phyloP scores from a whole-genome alignment of 495 filamentous ascomycete genomes.

The Neurospora sp. region DNA sequence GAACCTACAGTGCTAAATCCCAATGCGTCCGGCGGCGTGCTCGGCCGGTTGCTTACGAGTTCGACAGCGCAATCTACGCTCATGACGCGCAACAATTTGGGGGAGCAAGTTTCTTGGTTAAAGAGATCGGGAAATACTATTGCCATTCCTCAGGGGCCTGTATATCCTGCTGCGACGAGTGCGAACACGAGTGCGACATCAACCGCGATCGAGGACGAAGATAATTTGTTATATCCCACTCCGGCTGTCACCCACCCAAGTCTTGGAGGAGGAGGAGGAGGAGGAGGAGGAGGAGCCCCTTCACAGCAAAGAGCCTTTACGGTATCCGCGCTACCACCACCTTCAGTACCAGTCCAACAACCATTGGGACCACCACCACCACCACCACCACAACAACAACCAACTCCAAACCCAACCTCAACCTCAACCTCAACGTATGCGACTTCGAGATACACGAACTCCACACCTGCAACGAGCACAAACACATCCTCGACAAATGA shows the following conservation, averaged over 20 bases:
- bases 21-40: slow-evolving; percentile 20
- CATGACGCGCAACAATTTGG: slow-evolving; percentile 49
- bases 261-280: neutral
- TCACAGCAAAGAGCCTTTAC: neutral
- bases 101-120: slow-evolving; percentile 14
- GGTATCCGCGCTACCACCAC: neutral
- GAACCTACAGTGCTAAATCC: slow-evolving; percentile 11
- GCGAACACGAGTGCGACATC: neutral
- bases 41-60: slow-evolving; percentile 15
- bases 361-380: neutral
- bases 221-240: neutral
- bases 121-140: neutral
- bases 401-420: neutral
- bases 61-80: neutral
- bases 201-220: neutral
- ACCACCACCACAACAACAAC: neutral
- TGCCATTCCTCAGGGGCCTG: neutral
- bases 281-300: neutral
- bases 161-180: neutral
- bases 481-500: neutral
- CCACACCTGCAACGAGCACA: neutral
- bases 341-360: neutral
- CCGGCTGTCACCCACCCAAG: neutral
- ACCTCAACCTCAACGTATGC: neutral
- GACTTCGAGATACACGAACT: neutral